phyloP scores from a whole-genome alignment of 2,329 filamentous ascomycete genomes.

The Penicillium sp. region DNA sequence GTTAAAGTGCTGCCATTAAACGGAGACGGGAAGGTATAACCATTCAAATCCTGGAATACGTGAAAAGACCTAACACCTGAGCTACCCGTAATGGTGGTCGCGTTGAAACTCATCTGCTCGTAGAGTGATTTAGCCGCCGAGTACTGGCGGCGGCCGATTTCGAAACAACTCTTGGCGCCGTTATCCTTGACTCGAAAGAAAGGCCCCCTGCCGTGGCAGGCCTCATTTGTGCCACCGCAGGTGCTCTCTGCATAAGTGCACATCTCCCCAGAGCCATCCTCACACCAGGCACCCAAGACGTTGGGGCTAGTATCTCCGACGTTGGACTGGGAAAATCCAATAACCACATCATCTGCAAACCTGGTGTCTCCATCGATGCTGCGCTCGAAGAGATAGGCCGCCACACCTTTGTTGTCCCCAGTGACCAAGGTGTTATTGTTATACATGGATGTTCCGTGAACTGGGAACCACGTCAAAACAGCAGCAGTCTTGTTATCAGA shows the following conservation, averaged over 20 bases:
- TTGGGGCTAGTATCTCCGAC: constrained; percentile 92
- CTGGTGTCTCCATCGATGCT: constrained; percentile 56
- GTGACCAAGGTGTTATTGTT: constrained; percentile 89
- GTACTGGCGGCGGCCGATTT: constrained; percentile 50
- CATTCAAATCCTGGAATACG: constrained; percentile 78
- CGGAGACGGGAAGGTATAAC: constrained; percentile 69
- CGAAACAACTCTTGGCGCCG: constrained; percentile 51
- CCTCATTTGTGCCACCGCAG: constrained; percentile 54
- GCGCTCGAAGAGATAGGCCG: constrained; percentile 79
- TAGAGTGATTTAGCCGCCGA: constrained; percentile 53
- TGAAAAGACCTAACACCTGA: constrained; percentile 77
- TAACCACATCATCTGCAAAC: constrained; percentile 70
- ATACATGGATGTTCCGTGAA: constrained; percentile 86
- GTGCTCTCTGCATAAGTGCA: constrained; percentile 70
- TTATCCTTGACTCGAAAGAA: constrained; percentile 46
- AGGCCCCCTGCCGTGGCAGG: constrained; percentile 49
- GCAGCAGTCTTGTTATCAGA: constrained; percentile 76
- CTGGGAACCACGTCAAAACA: constrained; percentile 85
- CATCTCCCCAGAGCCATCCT: constrained; percentile 68
- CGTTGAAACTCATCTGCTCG: constrained; percentile 49
- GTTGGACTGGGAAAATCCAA: constrained; percentile 88
- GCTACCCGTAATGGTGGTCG: constrained; percentile 52
- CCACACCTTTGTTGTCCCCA: constrained; percentile 96
- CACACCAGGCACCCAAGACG: constrained; percentile 81
- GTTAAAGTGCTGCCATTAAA: constrained; percentile 61